Evolutionary conservation across 257 asterid genomes (phyloP), one percentile per base, ranked within the genome.

Genomic region (Plantago ovata): DNA sequence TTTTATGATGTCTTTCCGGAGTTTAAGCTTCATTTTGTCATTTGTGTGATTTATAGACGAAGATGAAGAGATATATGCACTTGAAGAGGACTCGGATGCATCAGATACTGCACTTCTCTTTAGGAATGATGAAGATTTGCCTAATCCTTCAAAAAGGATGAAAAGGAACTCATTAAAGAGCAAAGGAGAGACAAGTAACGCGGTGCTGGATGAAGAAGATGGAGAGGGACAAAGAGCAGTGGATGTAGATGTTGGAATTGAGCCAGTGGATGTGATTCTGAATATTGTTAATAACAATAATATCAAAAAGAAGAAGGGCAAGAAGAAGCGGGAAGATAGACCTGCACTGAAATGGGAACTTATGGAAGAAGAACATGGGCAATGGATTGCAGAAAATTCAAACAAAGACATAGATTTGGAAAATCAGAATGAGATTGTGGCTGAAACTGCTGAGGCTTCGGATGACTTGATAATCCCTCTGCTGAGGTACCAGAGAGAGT

Each of bases 401-500:
- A 69, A 61, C 16, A 51, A 65, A 11, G 87, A 75, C 63, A 66
- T 67, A 70, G 82, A 80, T 61, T 56, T 72, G 40, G 81, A 49
- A 13, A 75, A 72, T 75, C 95, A 81, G 72, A 84, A 78, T 67
- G 94, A 82, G 62, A 64, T 75, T 42, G 67, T 23, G 18, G 71
- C 70, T 16, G 94, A 85, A 79, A 74, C 79, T 56, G 79, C 56
- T 52, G 94, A 92, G 65, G 75, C 95, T 56, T 80, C 96, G 6
- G 74, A 77, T 41, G 94, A 81, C 66, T 75, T 92, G 84, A 75
- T 80, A 66, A 74, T 84, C 81, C 91, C 95, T 0, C 63, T 92
- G 63, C 75, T 92, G 53, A 81, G 94, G 75, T 88, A 83, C 78
- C 96, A 92, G 77, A 87, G 88, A 66, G 98, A 92, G 73, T 92